These are phyloP conservation scores for Globomyces pollinis-pini DNA, from an alignment of 192 early-diverging fungal genomes.

Conservation along the genomic window DNA sequence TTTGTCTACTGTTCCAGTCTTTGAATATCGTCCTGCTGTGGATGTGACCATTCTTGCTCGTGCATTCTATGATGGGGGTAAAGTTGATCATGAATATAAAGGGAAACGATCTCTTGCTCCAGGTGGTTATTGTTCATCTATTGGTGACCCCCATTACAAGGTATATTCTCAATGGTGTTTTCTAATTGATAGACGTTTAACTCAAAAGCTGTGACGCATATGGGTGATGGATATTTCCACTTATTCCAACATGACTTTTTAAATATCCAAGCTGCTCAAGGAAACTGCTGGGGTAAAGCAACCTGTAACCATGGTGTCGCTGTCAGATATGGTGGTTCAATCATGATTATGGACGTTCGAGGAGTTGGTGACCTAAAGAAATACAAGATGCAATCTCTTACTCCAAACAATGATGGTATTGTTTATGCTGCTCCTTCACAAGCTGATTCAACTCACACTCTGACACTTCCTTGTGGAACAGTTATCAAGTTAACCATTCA, in stretches of 20 bases:
- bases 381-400: not conserved
- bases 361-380: not conserved
- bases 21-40: not conserved
- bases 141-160: slow-evolving; percentile 3
- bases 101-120: not conserved
- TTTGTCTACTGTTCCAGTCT: not conserved
- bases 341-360: slow-evolving; percentile 1
- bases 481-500: not conserved
- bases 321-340: slow-evolving; percentile 7
- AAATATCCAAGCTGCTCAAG: not conserved
- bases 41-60: slow-evolving; percentile 1
- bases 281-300: not conserved
- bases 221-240: not conserved
- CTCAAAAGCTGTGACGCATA: not conserved
- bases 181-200: not conserved
- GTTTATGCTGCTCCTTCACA: not conserved
- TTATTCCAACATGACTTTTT: slow-evolving; percentile 4
- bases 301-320: slow-evolving; percentile 9
- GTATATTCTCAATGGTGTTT: not conserved
- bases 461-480: slow-evolving; percentile 1
- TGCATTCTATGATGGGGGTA: not conserved
- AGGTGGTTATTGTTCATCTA: not conserved
- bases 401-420: slow-evolving; percentile 10
- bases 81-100: not conserved
- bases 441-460: not conserved